A percentile compares a stretch with the other conserved stretches of the same genome.
These are phyloP conservation scores for Epichloe gansuensis DNA, from an alignment of 2,329 filamentous ascomycete genomes.

Conservation along the genomic window DNA sequence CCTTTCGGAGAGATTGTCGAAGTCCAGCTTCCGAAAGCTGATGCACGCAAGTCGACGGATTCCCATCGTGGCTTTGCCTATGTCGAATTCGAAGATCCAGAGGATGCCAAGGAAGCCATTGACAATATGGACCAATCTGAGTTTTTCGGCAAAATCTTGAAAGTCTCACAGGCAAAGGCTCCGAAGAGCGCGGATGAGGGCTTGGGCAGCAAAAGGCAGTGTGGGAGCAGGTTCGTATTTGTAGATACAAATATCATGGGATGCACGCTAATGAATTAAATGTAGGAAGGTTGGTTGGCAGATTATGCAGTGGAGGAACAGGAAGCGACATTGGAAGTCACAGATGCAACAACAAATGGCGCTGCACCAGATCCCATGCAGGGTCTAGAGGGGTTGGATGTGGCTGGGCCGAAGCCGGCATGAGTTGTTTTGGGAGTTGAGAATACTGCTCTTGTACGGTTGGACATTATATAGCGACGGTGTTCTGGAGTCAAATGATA, in stretches of 20 bases:
- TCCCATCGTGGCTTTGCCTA: conserved; percentile 90
- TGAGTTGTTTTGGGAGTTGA: conserved; percentile 26
- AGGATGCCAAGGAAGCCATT: conserved; percentile 87
- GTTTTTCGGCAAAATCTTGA: conserved; percentile 83
- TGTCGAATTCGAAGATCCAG: conserved; percentile 78
- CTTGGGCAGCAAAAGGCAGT: conserved; percentile 86
- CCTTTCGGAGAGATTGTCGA: conserved; percentile 95
- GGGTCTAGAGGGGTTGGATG: conserved; percentile 81
- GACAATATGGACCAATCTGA: conserved; percentile 99
- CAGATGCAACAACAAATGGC: conserved; percentile 26
- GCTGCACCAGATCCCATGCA: conserved; percentile 81
- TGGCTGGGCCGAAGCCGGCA: conserved; percentile 77
- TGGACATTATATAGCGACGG: conserved; percentile 31
- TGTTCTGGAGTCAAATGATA: conserved; percentile 23
- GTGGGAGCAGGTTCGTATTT: conserved; percentile 79
- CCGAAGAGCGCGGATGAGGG: conserved; percentile 83
- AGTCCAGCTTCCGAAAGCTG: conserved; percentile 79
- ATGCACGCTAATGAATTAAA: background rate
- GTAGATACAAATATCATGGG: background rate
- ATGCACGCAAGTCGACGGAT: conserved; percentile 65
- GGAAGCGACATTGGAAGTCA: conserved; percentile 35
- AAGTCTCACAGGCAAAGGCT: conserved; percentile 82
- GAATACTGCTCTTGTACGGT: conserved; percentile 8
- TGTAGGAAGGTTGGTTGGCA: conserved; percentile 82
- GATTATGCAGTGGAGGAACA: conserved; percentile 72